Base-by-base conservation (phyloP, 306 rosid species). In the Quercus alba region DNA sequence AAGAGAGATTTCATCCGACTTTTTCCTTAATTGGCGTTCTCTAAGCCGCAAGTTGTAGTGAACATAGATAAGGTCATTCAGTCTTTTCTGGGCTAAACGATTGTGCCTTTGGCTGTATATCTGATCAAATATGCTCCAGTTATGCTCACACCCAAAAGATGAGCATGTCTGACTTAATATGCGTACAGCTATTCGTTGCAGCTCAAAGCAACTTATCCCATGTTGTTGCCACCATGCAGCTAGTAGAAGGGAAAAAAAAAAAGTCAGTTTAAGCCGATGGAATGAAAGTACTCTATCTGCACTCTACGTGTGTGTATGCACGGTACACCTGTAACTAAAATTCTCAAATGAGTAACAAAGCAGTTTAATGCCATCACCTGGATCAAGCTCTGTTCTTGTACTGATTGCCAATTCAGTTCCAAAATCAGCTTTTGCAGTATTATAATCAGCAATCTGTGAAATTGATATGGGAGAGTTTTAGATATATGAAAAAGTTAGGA, bases 171-270 rank as follows among this genome's bases (percentile, higher is more conserved):
- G 99, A 87, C 97, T 94, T 78, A 91, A 83, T 87, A 93, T 84
- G 75, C 97, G 93, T 25, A 94, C 94, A 15, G 98, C 97, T 81
- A 94, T 88, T 56, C 89, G 88, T 86, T 91, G 98, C 89, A 94
- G 85, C 86, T 94, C 97, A 49, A 91, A 86, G 90, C 97, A 94
- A 85, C 94, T 87, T 87, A 94, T 94, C 87, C 98, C 97, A 83
- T 94, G 98, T 73, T 94, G 97, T 88, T 93, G 97, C 99, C 99
- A 94, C 99, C 99, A 94, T 26, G 97, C 95, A 84, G 97, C 99
- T 94, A 78, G 80, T 74, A 81, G 72, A 18, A 59, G 23, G 31
- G 38, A 78, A 81, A 79, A 56, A 79, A 56, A 33, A 76, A 83
- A 69, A 44, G 76, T 62, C 55, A 81, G 73, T 15, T 62, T 56